phyloP scores from a whole-genome alignment of 2,329 filamentous ascomycete genomes.

The Fusarium redolens region DNA sequence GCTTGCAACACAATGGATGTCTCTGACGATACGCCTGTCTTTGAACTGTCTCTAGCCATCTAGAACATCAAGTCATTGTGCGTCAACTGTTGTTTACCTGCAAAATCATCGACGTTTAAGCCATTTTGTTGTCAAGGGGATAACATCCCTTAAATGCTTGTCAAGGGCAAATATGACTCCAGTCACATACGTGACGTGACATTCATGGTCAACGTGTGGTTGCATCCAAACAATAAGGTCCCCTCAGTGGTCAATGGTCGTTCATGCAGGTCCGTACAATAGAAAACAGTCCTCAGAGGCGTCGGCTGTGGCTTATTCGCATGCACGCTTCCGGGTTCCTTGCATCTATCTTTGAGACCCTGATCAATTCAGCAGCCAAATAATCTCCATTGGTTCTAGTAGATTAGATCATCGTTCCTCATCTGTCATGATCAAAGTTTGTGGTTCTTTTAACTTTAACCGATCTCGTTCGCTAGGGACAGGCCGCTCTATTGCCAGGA shows the following conservation, averaged over 20 bases:
- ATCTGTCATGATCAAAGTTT: constrained; percentile 3
- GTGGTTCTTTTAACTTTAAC: constrained; percentile 16
- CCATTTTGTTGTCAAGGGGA: constrained; percentile 33
- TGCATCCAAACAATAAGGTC: neutral
- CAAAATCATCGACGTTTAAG: neutral
- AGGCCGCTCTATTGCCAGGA: constrained; percentile 22
- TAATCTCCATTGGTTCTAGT: constrained; percentile 6
- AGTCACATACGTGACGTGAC: constrained; percentile 3
- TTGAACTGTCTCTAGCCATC: neutral
- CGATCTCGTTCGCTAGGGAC: constrained; percentile 19
- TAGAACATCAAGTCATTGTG: constrained; percentile 9
- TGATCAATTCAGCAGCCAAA: constrained; percentile 8
- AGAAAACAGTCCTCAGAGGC: constrained; percentile 12
- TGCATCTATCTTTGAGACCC: constrained; percentile 15
- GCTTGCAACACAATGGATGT: constrained; percentile 20
- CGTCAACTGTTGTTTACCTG: constrained; percentile 12
- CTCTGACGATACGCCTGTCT: constrained; percentile 1
- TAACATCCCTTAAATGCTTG: neutral
- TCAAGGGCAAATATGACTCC: neutral
- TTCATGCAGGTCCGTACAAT: constrained; percentile 4
- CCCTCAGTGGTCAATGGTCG: constrained; percentile 1
- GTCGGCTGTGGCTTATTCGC: constrained; percentile 34
- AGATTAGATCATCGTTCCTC: constrained; percentile 4
- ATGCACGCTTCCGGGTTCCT: constrained; percentile 38
- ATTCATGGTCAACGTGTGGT: constrained; percentile 16